These are phyloP conservation scores for Solanum virginianum DNA, from an alignment of 257 asterid genomes.

Conservation along the genomic window DNA sequence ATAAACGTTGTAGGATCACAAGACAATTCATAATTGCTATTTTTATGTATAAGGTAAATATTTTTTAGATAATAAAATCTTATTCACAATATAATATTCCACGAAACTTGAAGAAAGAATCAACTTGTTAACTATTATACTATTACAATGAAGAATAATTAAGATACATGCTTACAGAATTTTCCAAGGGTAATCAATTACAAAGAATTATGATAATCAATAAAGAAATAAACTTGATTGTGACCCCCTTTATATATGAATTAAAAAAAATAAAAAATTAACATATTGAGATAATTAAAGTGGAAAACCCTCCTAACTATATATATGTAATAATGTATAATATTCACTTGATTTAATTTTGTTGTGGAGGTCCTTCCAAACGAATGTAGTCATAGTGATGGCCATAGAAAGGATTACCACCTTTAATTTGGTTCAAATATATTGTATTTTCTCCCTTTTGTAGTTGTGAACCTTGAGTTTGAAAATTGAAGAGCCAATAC, in stretches of 20 bases:
- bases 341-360: neutral
- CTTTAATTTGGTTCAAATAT: conserved; percentile 18
- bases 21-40: neutral
- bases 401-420: conserved; percentile 5
- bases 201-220: neutral
- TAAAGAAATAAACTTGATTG: neutral
- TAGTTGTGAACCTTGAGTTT: conserved; percentile 7
- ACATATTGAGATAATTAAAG: neutral
- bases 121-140: neutral
- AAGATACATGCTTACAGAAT: neutral
- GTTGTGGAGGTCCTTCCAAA: conserved; percentile 21
- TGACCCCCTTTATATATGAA: neutral
- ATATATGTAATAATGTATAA: neutral
- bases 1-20: neutral
- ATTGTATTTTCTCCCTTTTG: conserved; percentile 30
- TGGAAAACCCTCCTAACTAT: neutral
- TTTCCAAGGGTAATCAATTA: neutral
- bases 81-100: too few species aligned
- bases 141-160: neutral
- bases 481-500: conserved; percentile 17
- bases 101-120: neutral
- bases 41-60: too few species aligned
- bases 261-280: neutral
- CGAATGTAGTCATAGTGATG: conserved; percentile 52
- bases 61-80: too few species aligned